Base-by-base conservation (phyloP, 2,329 filamentous ascomycete species). In the Fusarium stilboides region DNA sequence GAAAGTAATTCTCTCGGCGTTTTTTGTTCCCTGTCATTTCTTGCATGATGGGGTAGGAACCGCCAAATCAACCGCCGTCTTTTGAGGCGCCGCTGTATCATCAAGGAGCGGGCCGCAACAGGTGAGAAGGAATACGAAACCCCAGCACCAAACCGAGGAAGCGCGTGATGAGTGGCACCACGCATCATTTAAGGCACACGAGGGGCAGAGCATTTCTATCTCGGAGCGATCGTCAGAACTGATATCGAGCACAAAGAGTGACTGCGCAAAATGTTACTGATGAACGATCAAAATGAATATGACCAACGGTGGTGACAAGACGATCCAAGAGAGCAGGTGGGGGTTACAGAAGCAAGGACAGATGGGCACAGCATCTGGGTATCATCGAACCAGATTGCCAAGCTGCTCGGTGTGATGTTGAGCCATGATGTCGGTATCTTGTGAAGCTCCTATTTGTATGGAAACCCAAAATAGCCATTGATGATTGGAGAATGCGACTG, bases 1-100 rank as follows among this genome's bases (percentile, higher is more conserved):
- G 10, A 65, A 61, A 51, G 63, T 44, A 60, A 57, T 70, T 66
- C 65, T 63, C 69, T 63, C 66, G 66, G 63, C 54, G 58, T 20
- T n/a, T 20, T 46, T 19, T 40, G 17, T 33, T 37, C 64, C 63
- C 57, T 57, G 70, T 49, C 31, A 42, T 14, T 14, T 53, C 31
- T 62, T 69, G 62, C 49, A 51, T 50, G 46, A 63, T 67, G 44
- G 49, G 19, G 56, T 57, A 57, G 42, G 57, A 67, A 65, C 57
- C 53, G 56, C 20, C 42, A 50, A 56, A 13, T 34, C 57, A 46
- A 31, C 28, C 40, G 44, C 49, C 44, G 43, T 39, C 39, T 31
- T 34, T 19, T 40, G 56, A 58, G 57, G 49, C 31, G 10, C 53
- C 51, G 39, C 40, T 50, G 28, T 44, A 15, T 49, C 54, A 51